These are phyloP conservation scores for Paramecium octaurelia DNA, from an alignment of 73 alveolate species.

Conservation along the genomic window DNA sequence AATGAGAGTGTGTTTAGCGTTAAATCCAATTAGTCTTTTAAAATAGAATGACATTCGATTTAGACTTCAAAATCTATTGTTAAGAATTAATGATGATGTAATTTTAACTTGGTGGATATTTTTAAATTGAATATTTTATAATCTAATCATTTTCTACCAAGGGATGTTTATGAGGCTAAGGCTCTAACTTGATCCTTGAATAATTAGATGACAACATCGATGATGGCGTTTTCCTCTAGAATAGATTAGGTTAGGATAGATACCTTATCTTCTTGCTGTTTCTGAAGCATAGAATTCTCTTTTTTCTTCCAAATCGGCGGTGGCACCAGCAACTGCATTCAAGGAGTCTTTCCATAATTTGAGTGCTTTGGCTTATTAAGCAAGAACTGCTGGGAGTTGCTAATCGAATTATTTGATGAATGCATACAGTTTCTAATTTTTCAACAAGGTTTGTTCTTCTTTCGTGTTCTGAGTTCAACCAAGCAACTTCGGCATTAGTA, in stretches of 20 bases:
- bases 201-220: background rate
- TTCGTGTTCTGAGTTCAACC: constrained; percentile 15
- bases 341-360: constrained; percentile 29
- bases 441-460: constrained; percentile 11
- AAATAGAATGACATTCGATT: background rate
- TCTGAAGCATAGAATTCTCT: constrained; percentile 40
- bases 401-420: background rate
- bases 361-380: constrained; percentile 31
- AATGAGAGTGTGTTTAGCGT: too few species aligned
- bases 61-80: background rate
- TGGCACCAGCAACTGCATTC: constrained; percentile 49
- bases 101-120: background rate
- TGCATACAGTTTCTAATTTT: constrained; percentile 27
- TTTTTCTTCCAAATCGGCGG: constrained; percentile 26
- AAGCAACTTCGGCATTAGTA: constrained; percentile 33
- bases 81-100: background rate
- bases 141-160: constrained; percentile 7
- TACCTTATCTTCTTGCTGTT: constrained; percentile 40
- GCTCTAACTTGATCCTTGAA: constrained; percentile 48
- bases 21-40: background rate
- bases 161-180: constrained; percentile 44
- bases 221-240: constrained; percentile 40
- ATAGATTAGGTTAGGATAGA: background rate
- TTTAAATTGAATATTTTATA: background rate
- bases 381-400: constrained; percentile 37